These are phyloP conservation scores for Boeremia exigua DNA, from an alignment of 2,329 filamentous ascomycete genomes.

Conservation along the genomic window DNA sequence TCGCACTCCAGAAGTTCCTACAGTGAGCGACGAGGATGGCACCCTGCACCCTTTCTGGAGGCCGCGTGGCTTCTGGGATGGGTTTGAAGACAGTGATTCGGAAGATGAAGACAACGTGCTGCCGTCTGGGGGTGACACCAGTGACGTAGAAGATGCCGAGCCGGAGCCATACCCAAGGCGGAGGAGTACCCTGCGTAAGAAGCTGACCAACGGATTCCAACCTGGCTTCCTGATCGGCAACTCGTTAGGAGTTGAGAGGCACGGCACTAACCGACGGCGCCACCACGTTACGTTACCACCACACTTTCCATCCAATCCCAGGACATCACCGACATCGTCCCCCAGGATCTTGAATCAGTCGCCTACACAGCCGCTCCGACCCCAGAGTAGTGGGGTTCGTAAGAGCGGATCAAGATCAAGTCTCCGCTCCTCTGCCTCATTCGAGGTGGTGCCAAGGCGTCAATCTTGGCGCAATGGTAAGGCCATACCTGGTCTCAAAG, in stretches of 20 bases:
- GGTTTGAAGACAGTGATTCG: conserved; percentile 53
- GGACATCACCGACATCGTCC: conserved; percentile 20
- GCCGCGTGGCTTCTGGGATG: conserved; percentile 68
- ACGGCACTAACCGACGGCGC: conserved; percentile 41
- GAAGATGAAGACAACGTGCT: conserved; percentile 46
- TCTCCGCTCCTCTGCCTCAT: conserved; percentile 25
- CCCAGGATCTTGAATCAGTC: conserved; percentile 38
- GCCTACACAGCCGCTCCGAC: conserved; percentile 28
- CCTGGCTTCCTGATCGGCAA: conserved; percentile 61
- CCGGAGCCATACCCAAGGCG: conserved; percentile 22
- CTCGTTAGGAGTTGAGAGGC: conserved; percentile 61
- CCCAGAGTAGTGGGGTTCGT: conserved; percentile 26
- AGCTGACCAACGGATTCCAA: conserved; percentile 48
- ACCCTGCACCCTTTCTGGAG: conserved; percentile 68
- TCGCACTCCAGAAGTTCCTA: conserved; percentile 33
- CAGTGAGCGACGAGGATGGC: conserved; percentile 49
- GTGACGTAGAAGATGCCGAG: conserved; percentile 42
- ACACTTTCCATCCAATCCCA: conserved; percentile 21
- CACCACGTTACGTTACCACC: conserved; percentile 37
- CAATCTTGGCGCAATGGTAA: conserved; percentile 41
- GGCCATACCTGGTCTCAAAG: conserved; percentile 50
- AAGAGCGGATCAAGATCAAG: conserved; percentile 31
- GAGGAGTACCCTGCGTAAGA: conserved; percentile 35
- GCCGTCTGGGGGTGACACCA: conserved; percentile 55
- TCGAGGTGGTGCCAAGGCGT: conserved; percentile 18